A percentile compares a stretch with the other conserved stretches of the same genome.
phyloP scores from a whole-genome alignment of 2,329 filamentous ascomycete genomes.

The Furcasterigmium sp. region DNA sequence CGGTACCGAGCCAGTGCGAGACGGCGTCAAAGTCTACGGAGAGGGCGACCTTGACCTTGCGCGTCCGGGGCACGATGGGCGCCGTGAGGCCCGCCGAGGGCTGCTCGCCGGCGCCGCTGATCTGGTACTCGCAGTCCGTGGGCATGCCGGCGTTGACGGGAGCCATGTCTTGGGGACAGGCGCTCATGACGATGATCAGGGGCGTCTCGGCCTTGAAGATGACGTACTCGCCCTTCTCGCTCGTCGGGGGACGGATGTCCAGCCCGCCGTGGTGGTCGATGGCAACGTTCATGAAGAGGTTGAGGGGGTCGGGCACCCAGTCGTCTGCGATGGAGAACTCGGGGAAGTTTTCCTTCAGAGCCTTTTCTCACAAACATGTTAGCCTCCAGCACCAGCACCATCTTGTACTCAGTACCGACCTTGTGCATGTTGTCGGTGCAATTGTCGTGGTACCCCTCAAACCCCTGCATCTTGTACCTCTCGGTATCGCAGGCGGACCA shows the following conservation, averaged over 20 bases:
- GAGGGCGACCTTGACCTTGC: conserved; percentile 20
- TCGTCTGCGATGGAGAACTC: conserved; percentile 18
- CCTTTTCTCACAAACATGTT: conserved; percentile 3
- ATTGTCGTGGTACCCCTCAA: conserved; percentile 30
- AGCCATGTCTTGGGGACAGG: conserved; percentile 34
- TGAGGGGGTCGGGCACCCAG: conserved; percentile 33
- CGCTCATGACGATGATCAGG: conserved; percentile 31
- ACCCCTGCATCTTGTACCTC: conserved; percentile 29
- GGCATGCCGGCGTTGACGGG: conserved; percentile 29
- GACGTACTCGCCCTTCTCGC: conserved; percentile 27
- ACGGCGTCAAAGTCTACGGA: conserved; percentile 48
- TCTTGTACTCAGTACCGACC: conserved; percentile 9
- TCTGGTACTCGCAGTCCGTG: conserved; percentile 23
- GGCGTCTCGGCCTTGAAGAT: conserved; percentile 26
- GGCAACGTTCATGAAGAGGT: conserved; percentile 38
- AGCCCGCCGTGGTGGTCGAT: conserved; percentile 25
- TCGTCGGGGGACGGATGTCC: conserved; percentile 24
- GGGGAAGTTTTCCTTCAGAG: conserved; percentile 19
- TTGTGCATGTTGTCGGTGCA: conserved; percentile 32
- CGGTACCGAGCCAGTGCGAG: conserved; percentile 48
- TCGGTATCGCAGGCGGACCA: conserved; percentile 33
- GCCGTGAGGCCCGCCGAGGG: too few species aligned
- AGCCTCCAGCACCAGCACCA: too few species aligned
- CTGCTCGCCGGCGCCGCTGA: conserved; percentile 1
- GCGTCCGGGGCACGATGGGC: not conserved